Evolutionary conservation across 306 rosid species (phyloP).

Genomic region (Abrus pulchellus): DNA sequence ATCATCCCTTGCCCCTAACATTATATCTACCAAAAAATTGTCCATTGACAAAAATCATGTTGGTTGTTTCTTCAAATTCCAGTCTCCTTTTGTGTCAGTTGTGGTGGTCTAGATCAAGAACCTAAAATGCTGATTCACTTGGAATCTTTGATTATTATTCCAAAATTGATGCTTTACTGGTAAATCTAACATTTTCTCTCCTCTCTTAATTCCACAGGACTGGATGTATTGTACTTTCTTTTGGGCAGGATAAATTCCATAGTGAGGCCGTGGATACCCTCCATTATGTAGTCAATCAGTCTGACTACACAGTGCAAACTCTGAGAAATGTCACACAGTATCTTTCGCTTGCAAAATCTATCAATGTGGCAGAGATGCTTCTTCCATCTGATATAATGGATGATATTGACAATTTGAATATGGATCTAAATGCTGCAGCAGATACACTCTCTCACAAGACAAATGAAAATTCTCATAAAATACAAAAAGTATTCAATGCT

Average conservation of each 20-base stretch:
- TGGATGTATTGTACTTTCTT: constrained; percentile 78
- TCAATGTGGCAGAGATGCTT: constrained; percentile 79
- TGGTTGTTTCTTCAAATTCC: constrained; percentile 15
- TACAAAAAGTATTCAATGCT: constrained; percentile 62
- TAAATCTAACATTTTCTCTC: constrained; percentile 20
- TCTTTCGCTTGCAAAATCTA: constrained; percentile 82
- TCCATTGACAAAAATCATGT: neutral
- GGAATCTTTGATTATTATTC: neutral
- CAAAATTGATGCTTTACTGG: constrained; percentile 2
- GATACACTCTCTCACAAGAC: constrained; percentile 69
- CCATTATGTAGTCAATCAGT: constrained; percentile 78
- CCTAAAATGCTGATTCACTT: neutral
- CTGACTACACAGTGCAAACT: constrained; percentile 80
- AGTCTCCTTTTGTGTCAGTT: neutral
- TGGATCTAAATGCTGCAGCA: constrained; percentile 76
- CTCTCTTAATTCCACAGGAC: constrained; percentile 59
- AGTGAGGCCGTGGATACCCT: constrained; percentile 74
- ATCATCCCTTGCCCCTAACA: too few relatives aligned
- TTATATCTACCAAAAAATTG: too few relatives aligned
- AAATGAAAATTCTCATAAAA: constrained; percentile 65
- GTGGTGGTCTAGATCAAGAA: neutral
- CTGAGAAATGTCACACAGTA: constrained; percentile 87
- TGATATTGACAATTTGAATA: constrained; percentile 75
- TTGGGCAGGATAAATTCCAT: constrained; percentile 82
- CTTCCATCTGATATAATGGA: constrained; percentile 80